Evolutionary conservation across 2,329 filamentous ascomycete genomes (phyloP).

Genomic region (Botryotinia calthae): DNA sequence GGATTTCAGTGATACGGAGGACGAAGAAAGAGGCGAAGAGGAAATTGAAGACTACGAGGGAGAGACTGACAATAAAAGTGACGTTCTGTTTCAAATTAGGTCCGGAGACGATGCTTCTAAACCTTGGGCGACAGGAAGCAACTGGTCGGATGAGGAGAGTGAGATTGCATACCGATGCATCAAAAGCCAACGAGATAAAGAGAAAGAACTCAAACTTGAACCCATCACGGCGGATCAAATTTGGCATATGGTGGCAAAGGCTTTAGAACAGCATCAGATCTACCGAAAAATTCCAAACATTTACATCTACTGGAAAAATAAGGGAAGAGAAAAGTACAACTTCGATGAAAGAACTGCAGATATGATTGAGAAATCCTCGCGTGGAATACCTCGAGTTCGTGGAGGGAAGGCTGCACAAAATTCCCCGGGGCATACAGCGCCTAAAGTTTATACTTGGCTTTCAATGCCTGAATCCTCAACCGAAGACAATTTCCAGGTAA

Average conservation of each 20-base stretch:
- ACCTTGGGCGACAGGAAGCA: constrained; percentile 5
- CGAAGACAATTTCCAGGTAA: neutral
- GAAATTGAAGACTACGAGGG: neutral
- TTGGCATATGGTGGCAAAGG: neutral
- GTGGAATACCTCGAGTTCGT: neutral
- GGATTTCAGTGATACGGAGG: neutral
- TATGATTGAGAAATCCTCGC: neutral
- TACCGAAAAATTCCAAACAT: neutral
- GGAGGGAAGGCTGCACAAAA: neutral
- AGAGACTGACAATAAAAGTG: too few species aligned
- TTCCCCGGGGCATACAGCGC: too few species aligned
- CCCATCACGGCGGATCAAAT: neutral
- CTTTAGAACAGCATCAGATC: neutral
- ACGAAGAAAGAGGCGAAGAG: neutral
- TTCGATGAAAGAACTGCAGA: neutral
- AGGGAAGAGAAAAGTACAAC: constrained; percentile 7
- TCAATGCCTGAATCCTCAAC: neutral
- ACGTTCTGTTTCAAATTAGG: neutral
- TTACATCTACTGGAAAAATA: constrained; percentile 1
- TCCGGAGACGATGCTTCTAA: neutral
- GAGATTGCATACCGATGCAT: constrained; percentile 10
- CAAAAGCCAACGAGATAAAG: constrained; percentile 6
- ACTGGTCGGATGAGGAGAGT: constrained; percentile 4
- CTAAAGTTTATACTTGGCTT: neutral
- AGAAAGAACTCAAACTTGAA: neutral